These are phyloP conservation scores for Begonia loranthoides DNA, from an alignment of 306 rosid species.

Conservation along the genomic window DNA sequence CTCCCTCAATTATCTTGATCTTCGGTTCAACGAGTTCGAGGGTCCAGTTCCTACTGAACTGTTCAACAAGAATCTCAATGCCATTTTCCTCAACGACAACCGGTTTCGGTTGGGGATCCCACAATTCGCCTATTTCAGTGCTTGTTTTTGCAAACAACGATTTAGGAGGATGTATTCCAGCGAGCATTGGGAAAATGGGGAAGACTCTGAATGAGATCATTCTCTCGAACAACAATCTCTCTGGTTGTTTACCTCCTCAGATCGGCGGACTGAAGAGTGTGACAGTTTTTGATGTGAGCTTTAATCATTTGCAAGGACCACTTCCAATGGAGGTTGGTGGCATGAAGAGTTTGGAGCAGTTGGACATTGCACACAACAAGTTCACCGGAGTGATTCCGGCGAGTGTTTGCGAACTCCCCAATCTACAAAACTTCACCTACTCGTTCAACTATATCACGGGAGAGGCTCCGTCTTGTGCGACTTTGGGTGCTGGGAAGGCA, in stretches of 20 bases:
- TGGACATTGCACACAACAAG: slow-evolving; percentile 29
- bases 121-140: slow-evolving; percentile 25
- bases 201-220: slow-evolving; percentile 25
- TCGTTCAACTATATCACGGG: slow-evolving; percentile 44
- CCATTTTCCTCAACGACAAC: slow-evolving; percentile 38
- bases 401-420: slow-evolving; percentile 36
- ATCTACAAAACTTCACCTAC: slow-evolving; percentile 31
- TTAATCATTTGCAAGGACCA: slow-evolving; percentile 35
- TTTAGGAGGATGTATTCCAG: slow-evolving; percentile 34
- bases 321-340: slow-evolving; percentile 26
- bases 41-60: background rate
- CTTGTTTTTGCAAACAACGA: slow-evolving; percentile 31
- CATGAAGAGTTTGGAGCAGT: slow-evolving; percentile 27
- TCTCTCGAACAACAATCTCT: slow-evolving; percentile 19
- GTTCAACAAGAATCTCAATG: slow-evolving; percentile 14
- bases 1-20: background rate
- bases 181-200: slow-evolving; percentile 31
- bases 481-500: background rate
- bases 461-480: slow-evolving; percentile 28
- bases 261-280: slow-evolving; percentile 18
- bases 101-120: slow-evolving; percentile 36
- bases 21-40: slow-evolving; percentile 8
- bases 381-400: slow-evolving; percentile 37
- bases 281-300: slow-evolving; percentile 29
- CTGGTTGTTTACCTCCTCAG: slow-evolving; percentile 33